Evolutionary conservation across 257 asterid genomes (phyloP).

Genomic region (Scutellaria minor): DNA sequence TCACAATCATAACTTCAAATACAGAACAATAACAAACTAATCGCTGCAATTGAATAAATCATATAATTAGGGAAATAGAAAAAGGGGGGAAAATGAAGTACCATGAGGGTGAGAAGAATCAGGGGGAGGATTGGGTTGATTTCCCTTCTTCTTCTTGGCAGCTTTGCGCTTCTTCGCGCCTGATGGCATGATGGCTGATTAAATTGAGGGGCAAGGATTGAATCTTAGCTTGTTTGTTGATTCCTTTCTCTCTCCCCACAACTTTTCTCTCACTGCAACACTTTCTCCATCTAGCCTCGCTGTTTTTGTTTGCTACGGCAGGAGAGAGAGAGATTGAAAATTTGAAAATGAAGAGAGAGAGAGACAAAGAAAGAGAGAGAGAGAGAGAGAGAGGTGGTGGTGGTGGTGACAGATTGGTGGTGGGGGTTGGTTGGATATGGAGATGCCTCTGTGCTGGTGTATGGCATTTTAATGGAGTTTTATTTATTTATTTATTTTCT

Average conservation of each 20-base stretch:
- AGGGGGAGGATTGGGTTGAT: conserved; percentile 36
- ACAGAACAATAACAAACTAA: neutral
- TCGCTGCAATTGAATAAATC: too few species aligned
- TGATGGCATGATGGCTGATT: conserved; percentile 57
- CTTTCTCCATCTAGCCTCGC: conserved; percentile 30
- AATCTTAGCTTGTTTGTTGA: conserved; percentile 36
- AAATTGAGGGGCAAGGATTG: conserved; percentile 15
- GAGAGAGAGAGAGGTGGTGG: conserved; percentile 26
- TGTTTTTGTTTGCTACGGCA: conserved; percentile 16
- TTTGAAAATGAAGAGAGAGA: conserved; percentile 33
- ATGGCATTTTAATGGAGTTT: conserved; percentile 12
- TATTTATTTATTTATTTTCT: too few species aligned
- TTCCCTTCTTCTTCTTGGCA: conserved; percentile 62
- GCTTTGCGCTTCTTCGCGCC: conserved; percentile 79
- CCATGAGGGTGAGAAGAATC: conserved; percentile 43
- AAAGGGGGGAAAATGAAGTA: conserved; percentile 30
- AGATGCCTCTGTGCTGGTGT: neutral
- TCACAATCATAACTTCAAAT: neutral
- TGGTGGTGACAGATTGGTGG: conserved; percentile 40
- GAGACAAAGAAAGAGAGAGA: neutral
- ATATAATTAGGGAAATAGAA: neutral
- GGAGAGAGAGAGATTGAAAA: conserved; percentile 11
- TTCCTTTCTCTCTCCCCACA: neutral
- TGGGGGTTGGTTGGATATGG: conserved; percentile 39
- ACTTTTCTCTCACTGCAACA: conserved; percentile 27